Conservation (phyloP, 1,139 yeast genomes). For the Pichia sp. region DNA sequence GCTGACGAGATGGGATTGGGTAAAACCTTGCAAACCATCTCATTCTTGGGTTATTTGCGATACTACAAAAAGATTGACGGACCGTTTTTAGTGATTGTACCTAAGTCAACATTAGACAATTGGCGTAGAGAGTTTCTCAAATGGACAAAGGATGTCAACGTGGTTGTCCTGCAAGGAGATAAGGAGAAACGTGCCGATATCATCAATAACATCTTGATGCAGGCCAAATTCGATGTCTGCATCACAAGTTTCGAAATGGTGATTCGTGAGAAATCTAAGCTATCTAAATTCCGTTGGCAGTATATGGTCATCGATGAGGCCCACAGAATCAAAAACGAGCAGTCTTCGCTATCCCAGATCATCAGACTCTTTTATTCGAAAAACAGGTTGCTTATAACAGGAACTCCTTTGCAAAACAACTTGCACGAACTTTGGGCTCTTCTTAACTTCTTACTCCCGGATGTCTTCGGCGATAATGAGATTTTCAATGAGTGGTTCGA, state of each 20-base stretch:
- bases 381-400: conserved; percentile 83
- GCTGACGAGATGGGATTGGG: conserved; percentile 99
- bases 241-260: conserved; percentile 93
- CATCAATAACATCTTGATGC: conserved; percentile 55
- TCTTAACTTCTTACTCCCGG: conserved; percentile 84
- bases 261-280: conserved; percentile 74
- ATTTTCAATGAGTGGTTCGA: conserved; percentile 89
- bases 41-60: conserved; percentile 83
- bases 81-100: conserved; percentile 88
- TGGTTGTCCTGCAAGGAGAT: conserved; percentile 79
- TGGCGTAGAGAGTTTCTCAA: conserved; percentile 91
- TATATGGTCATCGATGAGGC: conserved; percentile 95
- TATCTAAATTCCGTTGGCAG: conserved; percentile 88
- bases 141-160: conserved; percentile 96
- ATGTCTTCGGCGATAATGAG: conserved; percentile 87
- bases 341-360: conserved; percentile 83
- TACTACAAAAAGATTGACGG: conserved; percentile 77
- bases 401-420: conserved; percentile 94
- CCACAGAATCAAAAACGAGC: conserved; percentile 93
- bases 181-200: conserved; percentile 69
- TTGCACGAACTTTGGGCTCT: conserved; percentile 95
- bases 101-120: conserved; percentile 90
- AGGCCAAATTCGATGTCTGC: conserved; percentile 81
- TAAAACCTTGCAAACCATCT: conserved; percentile 88
- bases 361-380: conserved; percentile 81